Base-by-base conservation (phyloP, 805 yeast genomes). In the Cyberlindnera xishuangbannaensis region DNA sequence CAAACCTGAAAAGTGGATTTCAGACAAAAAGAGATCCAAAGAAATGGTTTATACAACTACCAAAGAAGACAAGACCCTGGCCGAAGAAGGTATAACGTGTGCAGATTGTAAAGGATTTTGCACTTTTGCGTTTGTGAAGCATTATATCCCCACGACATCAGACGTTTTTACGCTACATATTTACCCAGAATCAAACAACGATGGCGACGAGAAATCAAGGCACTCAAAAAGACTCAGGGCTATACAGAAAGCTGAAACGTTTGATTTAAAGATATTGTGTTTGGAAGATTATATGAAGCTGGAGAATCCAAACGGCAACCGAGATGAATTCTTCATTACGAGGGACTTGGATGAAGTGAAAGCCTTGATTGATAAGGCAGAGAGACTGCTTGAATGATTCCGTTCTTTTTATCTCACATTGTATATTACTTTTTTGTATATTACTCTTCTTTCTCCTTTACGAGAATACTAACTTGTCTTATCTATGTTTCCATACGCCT, bases 51-150 rank as follows among this genome's bases (percentile, higher is more conserved):
- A 3, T 31, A 18, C 4, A 31, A 22, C 19, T 16, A 23, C 22
- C 13, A 32, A 21, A 15, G 33, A 35, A 27, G 39, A 32, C 27
- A 30, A 40, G 40, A 28, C 34, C 23, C 33, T 44, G 3, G 51
- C 45, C 7, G 58, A 51, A 6, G 61, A 58, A 19, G 56, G 55
- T 3, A 55, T 61, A 18, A 37, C 56, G 15, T 64, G 69, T 40
- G 31, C 50, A 1, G 36, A 43, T 18, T 64, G 69, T 40, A 56
- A 56, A 26, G 55, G 65, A 2, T 58, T 62, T 19, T 64, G 69
- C 37, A 55, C 65, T 2, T 50, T 58, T 30, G 55, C 56, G 4
- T 64, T 58, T 40, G 52, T 62, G 5, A 43, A 52, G 13, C 49
- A 37, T 27, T 45, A 28, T 26, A 41, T 23, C 31, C 44, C 51